These are phyloP conservation scores for Stenocarpella maydis DNA, from an alignment of 2,329 filamentous ascomycete species.

Conservation along the genomic window DNA sequence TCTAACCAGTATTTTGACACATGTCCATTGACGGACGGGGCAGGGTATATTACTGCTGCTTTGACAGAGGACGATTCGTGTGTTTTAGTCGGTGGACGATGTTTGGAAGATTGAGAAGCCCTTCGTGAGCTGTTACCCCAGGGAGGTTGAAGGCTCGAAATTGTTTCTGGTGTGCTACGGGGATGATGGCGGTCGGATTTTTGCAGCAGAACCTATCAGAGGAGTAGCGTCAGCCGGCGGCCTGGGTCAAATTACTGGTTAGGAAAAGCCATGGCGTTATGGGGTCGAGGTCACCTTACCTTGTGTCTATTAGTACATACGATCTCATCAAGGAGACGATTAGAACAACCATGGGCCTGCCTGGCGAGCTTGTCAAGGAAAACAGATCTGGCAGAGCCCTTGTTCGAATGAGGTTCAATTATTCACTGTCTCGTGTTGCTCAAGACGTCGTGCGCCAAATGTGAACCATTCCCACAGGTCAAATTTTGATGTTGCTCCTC, in stretches of 20 bases:
- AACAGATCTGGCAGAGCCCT: background rate
- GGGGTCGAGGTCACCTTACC: background rate
- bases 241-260: background rate
- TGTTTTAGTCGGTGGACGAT: background rate
- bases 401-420: background rate
- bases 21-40: background rate
- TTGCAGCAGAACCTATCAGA: background rate
- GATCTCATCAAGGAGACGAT: background rate
- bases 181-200: background rate
- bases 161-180: background rate
- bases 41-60: conserved; percentile 4
- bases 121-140: background rate
- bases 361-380: background rate
- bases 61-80: background rate
- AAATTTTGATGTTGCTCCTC: background rate
- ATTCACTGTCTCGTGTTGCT: background rate
- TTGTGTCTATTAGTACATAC: background rate
- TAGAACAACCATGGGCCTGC: background rate
- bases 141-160: background rate
- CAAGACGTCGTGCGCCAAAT: background rate
- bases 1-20: background rate
- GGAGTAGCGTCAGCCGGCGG: background rate
- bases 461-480: background rate
- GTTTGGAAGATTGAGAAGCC: background rate
- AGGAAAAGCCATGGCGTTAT: conserved; percentile 31